Evolutionary conservation across 1,139 yeast genomes (phyloP), one percentile per base, ranked within the genome.

Genomic region (Tardiomyces blankii): DNA sequence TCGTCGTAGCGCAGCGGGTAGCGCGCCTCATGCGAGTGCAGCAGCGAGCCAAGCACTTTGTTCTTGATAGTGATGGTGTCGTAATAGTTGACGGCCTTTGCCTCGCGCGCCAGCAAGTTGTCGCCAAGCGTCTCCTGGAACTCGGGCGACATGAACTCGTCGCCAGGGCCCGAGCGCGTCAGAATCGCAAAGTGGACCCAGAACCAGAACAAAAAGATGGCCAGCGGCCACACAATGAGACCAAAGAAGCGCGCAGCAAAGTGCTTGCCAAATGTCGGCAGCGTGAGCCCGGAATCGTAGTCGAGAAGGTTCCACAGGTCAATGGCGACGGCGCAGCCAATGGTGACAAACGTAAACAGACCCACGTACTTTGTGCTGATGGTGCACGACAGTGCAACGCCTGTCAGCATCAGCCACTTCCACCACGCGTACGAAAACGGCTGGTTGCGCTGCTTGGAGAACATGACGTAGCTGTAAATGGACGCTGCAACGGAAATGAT

Each of bases 1-100:
- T 91, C 97, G 47, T 87, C 96, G 62, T 91, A 91, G 62, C 96
- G 80, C 57, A 88, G 70, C 38, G 99, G 99, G 63, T 91, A 91
- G 42, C 64, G 65, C 33, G 69, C 73, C 12, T 63, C 58, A 59
- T 88, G 96, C 0, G 98, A 91, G 63, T 91, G 96, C 57, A 91
- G 74, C 47, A 75, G 73, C 13, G 86, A 80, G 2, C 73, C 77
- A 2, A 95, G 86, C 42, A 77, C 84, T 59, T 80, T 81, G 64
- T 88, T 95, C 57, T 75, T 77, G 49, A 91, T 63, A 18, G 95
- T 86, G 46, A 91, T 66, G 19, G 75, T 66, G 63, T 91, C 98
- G 61, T 77, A 74, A 63, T 74, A 91, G 58, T 86, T 76, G 45
- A 91, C 78, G 39, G 74, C 77, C 59, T 78, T 82, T 8, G 96